These are phyloP conservation scores for Selenicereus undatus DNA, from an alignment of 148 eudicot species.

Conservation along the genomic window DNA sequence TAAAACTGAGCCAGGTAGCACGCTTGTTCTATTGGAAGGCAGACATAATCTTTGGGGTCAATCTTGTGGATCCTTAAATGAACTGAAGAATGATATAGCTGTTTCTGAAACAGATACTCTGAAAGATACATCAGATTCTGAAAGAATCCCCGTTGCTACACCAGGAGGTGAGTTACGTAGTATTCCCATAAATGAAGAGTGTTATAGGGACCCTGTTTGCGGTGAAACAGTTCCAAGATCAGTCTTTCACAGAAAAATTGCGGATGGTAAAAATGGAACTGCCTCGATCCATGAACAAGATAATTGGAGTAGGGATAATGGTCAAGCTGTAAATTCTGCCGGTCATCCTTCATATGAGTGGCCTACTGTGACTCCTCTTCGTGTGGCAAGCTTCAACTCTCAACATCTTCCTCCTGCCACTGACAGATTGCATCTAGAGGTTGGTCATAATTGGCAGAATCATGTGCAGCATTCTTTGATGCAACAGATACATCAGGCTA, in stretches of 20 bases:
- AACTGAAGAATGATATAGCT: constrained; percentile 22
- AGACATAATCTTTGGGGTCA: constrained; percentile 18
- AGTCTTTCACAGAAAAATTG: constrained; percentile 28
- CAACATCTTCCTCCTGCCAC: constrained; percentile 77
- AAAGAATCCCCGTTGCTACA: constrained; percentile 17
- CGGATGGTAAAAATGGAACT: constrained; percentile 36
- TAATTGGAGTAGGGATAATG: constrained; percentile 33
- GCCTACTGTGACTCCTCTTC: constrained; percentile 75
- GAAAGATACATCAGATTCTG: constrained; percentile 29
- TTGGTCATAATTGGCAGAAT: constrained; percentile 77
- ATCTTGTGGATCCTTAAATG: constrained; percentile 13
- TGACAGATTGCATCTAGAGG: constrained; percentile 95
- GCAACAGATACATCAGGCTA: constrained; percentile 59
- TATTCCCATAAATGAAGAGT: constrained; percentile 22
- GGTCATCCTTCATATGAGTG: constrained; percentile 81
- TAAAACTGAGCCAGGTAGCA: constrained; percentile 23
- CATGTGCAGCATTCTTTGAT: constrained; percentile 63
- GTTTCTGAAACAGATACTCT: constrained; percentile 23
- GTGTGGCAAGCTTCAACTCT: constrained; percentile 54
- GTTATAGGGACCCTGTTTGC: constrained; percentile 27
- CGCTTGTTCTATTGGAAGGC: constrained; percentile 27
- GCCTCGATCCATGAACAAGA: constrained; percentile 41
- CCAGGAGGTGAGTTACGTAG: constrained; percentile 26
- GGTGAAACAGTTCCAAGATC: constrained; percentile 29
- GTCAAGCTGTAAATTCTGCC: constrained; percentile 41